Evolutionary conservation across 345 rosid species (phyloP), one percentile per base, ranked within the genome.

Genomic region (Euclidium syriacum): DNA sequence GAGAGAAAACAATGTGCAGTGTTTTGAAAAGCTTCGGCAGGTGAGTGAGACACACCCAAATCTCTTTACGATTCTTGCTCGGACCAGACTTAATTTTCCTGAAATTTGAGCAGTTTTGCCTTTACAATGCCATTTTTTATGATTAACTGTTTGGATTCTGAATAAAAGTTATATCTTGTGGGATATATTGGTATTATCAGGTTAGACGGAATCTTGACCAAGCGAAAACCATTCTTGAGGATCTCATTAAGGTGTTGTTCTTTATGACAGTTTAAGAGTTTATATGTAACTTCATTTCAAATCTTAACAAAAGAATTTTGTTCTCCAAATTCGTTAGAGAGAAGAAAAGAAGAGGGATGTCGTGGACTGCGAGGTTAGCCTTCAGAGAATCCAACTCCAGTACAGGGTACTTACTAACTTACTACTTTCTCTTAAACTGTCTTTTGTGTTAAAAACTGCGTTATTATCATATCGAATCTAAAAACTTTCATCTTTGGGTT

Each of bases 11-110:
- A 94, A 90, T 64, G 97, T 90, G 62, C 99, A 90, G 71, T 94
- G 96, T 59, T 94, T 94, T 78, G 97, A 94, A 77, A 94, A 94
- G 86, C 91, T 94, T 75, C 96, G 99, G 36, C 99, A 94, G 86
- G 99, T 90, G 23, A 72, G 78, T 7, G 2, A 60, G 18, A 8
- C 38, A 27, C 29, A 44, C 63, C 59, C 15, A 22, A 42, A 47
- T 23, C 34, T 36, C 9, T 30, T 5, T 35, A 43, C 41, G 52
- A 11, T 41, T 41, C 52, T 58, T 64, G 24, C 11, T 36, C 14
- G 6, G n/a, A 52, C 17, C 62, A 39, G 16, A 32, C 10, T 50
- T 41, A 30, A 20, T 20, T 1, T n/a, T 34, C 38, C 23, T 55
- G 38, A 34, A 53, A 16, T 18, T 16, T 29, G 35, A 33, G 27